phyloP scores from a whole-genome alignment of 1,139 yeast species.

The Taphrina betulina region DNA sequence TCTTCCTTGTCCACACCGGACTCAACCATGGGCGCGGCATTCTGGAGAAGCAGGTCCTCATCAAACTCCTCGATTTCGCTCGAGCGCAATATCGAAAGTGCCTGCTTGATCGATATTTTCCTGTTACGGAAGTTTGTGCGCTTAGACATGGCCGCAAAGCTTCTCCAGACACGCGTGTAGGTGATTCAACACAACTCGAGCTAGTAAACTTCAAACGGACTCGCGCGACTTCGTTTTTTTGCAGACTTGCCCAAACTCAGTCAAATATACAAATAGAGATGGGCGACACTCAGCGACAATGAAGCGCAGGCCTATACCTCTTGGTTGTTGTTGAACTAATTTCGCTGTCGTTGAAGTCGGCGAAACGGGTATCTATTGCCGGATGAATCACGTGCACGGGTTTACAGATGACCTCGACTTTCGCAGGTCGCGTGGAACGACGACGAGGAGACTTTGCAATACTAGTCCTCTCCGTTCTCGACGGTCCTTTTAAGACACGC shows the following conservation, averaged over 20 bases:
- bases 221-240: too few species aligned
- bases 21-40: conserved; percentile 85
- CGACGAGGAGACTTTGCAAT: too few species aligned
- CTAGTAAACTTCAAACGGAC: background rate
- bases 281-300: conserved; percentile 29
- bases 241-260: background rate
- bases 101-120: conserved; percentile 85
- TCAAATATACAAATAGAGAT: too few species aligned
- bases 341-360: too few species aligned
- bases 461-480: too few species aligned
- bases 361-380: too few species aligned
- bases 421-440: too few species aligned
- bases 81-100: conserved; percentile 75
- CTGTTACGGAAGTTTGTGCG: conserved; percentile 66
- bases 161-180: too few species aligned
- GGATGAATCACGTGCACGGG: too few species aligned
- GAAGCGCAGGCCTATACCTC: conserved; percentile 23
- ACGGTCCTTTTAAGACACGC: too few species aligned
- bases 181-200: background rate
- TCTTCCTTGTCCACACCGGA: conserved; percentile 98
- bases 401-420: too few species aligned
- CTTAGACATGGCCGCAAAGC: conserved; percentile 36
- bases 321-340: too few species aligned
- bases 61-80: conserved; percentile 78
- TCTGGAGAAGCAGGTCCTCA: conserved; percentile 64